Conservation (phyloP, 2,329 filamentous ascomycete genomes). For the Nemania sp. region DNA sequence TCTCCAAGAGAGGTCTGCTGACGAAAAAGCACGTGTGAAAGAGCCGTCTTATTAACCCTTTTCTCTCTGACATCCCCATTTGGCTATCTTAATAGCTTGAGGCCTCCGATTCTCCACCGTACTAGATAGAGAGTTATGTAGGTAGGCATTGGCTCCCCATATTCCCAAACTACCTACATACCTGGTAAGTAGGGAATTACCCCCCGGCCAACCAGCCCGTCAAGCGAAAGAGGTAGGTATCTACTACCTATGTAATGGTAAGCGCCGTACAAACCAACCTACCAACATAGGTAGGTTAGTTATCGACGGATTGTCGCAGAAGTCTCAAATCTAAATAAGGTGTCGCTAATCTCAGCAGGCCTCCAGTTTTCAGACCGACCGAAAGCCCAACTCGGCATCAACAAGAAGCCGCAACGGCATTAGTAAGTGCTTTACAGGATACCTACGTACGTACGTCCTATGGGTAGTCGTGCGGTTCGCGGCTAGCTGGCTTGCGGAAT, state of each 20-base stretch:
- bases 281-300: neutral
- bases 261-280: constrained; percentile 1
- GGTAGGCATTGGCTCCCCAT: constrained; percentile 15
- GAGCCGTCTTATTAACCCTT: constrained; percentile 22
- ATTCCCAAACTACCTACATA: constrained; percentile 20
- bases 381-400: constrained; percentile 8
- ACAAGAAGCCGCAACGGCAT: neutral
- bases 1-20: constrained; percentile 35
- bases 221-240: constrained; percentile 20
- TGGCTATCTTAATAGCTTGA: constrained; percentile 28
- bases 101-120: constrained; percentile 38
- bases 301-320: neutral
- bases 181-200: neutral
- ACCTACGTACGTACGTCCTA: neutral
- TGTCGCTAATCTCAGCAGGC: neutral
- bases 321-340: constrained; percentile 2
- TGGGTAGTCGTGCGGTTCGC: neutral
- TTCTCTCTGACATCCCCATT: constrained; percentile 21
- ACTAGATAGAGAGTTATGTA: constrained; percentile 4
- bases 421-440: neutral
- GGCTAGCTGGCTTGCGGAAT: constrained; percentile 19
- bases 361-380: neutral
- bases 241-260: neutral
- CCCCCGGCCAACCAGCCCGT: constrained; percentile 6
- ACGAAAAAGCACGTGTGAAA: constrained; percentile 27